Conservation (phyloP, 495 filamentous ascomycete species). For the Xylaria cubensis region DNA sequence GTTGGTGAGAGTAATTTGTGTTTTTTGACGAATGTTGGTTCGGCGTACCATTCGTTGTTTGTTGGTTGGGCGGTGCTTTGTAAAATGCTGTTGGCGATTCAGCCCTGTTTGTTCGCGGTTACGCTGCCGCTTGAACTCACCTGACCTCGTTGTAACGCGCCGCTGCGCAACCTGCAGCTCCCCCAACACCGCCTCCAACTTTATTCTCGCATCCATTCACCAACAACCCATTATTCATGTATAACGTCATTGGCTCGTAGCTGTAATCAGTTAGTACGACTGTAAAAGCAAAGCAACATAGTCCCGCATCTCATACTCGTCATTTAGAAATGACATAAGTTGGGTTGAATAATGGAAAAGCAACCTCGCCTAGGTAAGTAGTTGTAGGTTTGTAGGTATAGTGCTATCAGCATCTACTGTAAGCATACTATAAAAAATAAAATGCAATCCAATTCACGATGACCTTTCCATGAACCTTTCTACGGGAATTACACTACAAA, state of each 20-base stretch:
- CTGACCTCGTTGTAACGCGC: background rate
- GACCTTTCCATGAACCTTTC: too few relatives aligned
- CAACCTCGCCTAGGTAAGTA: too few relatives aligned
- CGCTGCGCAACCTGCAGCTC: background rate
- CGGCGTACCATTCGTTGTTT: conserved; percentile 3
- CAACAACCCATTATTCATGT: background rate
- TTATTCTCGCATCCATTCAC: conserved; percentile 7
- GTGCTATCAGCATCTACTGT: background rate
- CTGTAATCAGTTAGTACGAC: background rate
- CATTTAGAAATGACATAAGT: too few relatives aligned
- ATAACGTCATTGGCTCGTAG: background rate
- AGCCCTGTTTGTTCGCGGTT: conserved; percentile 3
- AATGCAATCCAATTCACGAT: too few relatives aligned
- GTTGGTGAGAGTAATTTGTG: conserved; percentile 4
- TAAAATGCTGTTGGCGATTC: conserved; percentile 1
- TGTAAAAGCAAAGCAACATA: background rate
- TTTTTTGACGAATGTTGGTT: background rate
- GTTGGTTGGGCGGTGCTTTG: background rate
- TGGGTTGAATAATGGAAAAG: background rate
- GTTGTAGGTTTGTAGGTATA: too few relatives aligned
- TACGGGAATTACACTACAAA: too few relatives aligned
- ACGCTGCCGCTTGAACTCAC: background rate
- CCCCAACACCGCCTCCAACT: conserved; percentile 9
- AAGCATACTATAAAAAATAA: too few relatives aligned
- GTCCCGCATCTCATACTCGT: background rate